Evolutionary conservation across 495 filamentous ascomycete species (phyloP).

Genomic region (Tuber microsphaerosporum): DNA sequence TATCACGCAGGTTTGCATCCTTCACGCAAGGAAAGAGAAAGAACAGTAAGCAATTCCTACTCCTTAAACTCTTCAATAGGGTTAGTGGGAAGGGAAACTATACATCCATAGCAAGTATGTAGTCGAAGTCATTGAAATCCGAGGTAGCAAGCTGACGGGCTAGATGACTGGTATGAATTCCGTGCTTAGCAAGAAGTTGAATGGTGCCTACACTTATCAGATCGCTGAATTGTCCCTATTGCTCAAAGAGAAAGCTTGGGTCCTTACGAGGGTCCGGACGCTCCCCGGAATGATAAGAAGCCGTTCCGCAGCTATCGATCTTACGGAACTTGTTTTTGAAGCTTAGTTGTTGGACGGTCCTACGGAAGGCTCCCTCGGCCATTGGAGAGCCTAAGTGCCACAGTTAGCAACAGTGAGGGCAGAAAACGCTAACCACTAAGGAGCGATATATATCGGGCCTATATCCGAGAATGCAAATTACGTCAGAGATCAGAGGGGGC

Average conservation of each 20-base stretch:
- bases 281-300: conserved; percentile 68
- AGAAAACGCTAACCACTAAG: conserved; percentile 4
- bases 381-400: conserved; percentile 65
- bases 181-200: conserved; percentile 64
- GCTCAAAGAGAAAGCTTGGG: background rate
- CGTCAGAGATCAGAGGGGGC: background rate
- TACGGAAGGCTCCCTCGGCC: conserved; percentile 87
- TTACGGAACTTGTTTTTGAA: conserved; percentile 55
- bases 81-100: background rate
- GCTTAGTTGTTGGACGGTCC: conserved; percentile 52
- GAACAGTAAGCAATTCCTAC: background rate
- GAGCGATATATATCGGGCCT: background rate
- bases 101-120: conserved; percentile 86
- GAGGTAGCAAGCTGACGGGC: conserved; percentile 64
- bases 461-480: background rate
- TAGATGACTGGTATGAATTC: conserved; percentile 62
- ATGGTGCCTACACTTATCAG: conserved; percentile 49
- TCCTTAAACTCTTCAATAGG: background rate
- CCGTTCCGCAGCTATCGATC: conserved; percentile 87
- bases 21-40: conserved; percentile 4
- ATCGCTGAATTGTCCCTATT: background rate
- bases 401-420: background rate
- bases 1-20: conserved; percentile 64
- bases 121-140: conserved; percentile 82
- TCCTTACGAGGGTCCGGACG: conserved; percentile 65